These are phyloP conservation scores for Backusella liffmaniae DNA, from an alignment of 192 early-diverging fungal species.

Conservation along the genomic window DNA sequence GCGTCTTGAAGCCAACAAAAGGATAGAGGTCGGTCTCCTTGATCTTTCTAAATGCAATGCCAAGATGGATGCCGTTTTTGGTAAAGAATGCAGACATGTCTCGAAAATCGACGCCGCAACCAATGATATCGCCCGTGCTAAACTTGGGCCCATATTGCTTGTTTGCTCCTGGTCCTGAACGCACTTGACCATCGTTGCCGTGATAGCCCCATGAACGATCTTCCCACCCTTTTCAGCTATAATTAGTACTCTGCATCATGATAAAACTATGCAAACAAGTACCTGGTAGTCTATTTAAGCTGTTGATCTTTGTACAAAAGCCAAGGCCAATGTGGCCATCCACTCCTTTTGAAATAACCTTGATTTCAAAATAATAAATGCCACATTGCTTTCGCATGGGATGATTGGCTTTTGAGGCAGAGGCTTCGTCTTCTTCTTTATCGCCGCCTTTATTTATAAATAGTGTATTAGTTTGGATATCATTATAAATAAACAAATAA, in stretches of 20 bases:
- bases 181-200: slow-evolving; percentile 90
- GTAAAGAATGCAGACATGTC: slow-evolving; percentile 83
- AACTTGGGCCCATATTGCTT: slow-evolving; percentile 84
- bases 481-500: neutral
- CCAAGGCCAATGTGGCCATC: slow-evolving; percentile 95
- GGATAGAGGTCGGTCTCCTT: slow-evolving; percentile 43
- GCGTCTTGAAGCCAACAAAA: slow-evolving; percentile 59
- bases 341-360: slow-evolving; percentile 80
- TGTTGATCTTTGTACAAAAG: slow-evolving; percentile 54
- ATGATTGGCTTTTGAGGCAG: slow-evolving; percentile 73
- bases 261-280: neutral
- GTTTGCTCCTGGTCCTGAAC: slow-evolving; percentile 69
- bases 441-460: slow-evolving; percentile 49
- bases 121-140: slow-evolving; percentile 87
- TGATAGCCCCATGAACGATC: slow-evolving; percentile 95
- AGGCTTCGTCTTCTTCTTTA: slow-evolving; percentile 72
- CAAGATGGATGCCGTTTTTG: slow-evolving; percentile 76
- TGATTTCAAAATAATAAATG: slow-evolving; percentile 91
- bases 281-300: slow-evolving; percentile 73
- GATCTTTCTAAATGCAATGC: slow-evolving; percentile 29
- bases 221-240: slow-evolving; percentile 63
- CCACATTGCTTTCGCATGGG: slow-evolving; percentile 84
- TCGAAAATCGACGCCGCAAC: slow-evolving; percentile 89
- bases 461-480: slow-evolving; percentile 1
- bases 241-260: neutral